Evolutionary conservation across 2,329 filamentous ascomycete genomes (phyloP).

Genomic region (Microdochium paspali): DNA sequence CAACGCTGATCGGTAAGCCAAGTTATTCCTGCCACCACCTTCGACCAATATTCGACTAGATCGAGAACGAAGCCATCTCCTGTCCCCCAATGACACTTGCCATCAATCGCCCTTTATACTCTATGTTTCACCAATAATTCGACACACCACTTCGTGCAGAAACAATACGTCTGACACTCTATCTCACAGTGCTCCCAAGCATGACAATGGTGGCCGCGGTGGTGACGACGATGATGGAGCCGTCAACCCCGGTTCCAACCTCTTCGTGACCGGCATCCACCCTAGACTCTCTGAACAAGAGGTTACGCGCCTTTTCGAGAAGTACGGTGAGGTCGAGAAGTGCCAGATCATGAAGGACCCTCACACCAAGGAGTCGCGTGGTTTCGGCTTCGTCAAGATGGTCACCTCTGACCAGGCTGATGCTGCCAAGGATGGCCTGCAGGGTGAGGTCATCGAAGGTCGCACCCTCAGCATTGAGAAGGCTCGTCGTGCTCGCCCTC

Average conservation of each 20-base stretch:
- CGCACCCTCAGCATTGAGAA: conserved; percentile 98
- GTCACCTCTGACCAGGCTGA: conserved; percentile 89
- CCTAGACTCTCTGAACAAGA: conserved; percentile 83
- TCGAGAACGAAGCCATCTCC: background rate
- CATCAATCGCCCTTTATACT: background rate
- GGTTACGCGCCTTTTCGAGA: conserved; percentile 91
- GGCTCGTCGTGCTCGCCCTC: conserved; percentile 86
- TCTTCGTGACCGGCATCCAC: conserved; percentile 97
- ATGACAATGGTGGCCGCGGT: conserved; percentile 34
- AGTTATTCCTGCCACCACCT: background rate
- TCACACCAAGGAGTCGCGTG: conserved; percentile 95
- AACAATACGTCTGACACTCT: conserved; percentile 6
- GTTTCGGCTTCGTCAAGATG: conserved; percentile 99
- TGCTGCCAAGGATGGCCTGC: conserved; percentile 89
- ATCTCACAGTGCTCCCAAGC: conserved; percentile 35
- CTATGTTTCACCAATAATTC: background rate
- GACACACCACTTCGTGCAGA: background rate
- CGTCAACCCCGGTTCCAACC: conserved; percentile 89
- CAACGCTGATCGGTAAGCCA: conserved; percentile 39
- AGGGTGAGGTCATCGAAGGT: conserved; percentile 91
- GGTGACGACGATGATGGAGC: conserved; percentile 66
- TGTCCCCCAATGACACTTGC: background rate
- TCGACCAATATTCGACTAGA: conserved; percentile 1
- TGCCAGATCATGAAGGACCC: conserved; percentile 99
- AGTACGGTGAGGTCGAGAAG: conserved; percentile 97